phyloP scores from a whole-genome alignment of 176 grass and related monocot genomes.

The Dactylis glomerata region DNA sequence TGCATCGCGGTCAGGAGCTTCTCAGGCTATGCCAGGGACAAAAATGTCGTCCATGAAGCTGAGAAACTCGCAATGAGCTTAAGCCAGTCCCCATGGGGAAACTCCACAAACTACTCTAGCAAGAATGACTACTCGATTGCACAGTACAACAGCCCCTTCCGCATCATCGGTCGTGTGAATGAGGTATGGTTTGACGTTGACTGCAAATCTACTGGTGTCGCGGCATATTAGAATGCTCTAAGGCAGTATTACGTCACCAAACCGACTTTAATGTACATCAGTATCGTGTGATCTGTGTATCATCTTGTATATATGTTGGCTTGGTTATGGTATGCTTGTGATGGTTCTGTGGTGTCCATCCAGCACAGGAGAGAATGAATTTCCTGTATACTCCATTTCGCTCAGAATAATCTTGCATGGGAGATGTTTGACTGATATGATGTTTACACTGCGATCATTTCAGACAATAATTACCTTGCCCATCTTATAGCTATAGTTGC shows the following conservation, averaged over 20 bases:
- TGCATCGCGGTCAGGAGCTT: constrained; percentile 68
- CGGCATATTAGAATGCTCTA: constrained; percentile 44
- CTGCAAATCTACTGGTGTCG: constrained; percentile 50
- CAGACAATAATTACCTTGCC: background rate
- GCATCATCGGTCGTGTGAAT: constrained; percentile 61
- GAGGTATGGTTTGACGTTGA: constrained; percentile 79
- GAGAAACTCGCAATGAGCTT: constrained; percentile 73
- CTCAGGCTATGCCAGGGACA: constrained; percentile 67
- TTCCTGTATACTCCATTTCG: background rate
- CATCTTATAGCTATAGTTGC: background rate
- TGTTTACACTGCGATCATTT: background rate
- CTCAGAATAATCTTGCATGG: background rate
- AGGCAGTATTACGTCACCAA: background rate
- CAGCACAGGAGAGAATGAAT: background rate
- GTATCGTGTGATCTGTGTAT: background rate
- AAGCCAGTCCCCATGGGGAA: constrained; percentile 57
- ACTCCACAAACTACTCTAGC: constrained; percentile 46
- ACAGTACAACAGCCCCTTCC: constrained; percentile 70
- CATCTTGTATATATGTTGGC: background rate
- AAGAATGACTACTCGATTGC: constrained; percentile 71
- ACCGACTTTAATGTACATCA: background rate
- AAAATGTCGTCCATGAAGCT: constrained; percentile 65
- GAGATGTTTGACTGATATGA: background rate
- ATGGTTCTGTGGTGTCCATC: background rate
- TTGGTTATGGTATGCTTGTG: background rate